Base-by-base conservation (phyloP, 805 yeast species). In the Candida ortonii region DNA sequence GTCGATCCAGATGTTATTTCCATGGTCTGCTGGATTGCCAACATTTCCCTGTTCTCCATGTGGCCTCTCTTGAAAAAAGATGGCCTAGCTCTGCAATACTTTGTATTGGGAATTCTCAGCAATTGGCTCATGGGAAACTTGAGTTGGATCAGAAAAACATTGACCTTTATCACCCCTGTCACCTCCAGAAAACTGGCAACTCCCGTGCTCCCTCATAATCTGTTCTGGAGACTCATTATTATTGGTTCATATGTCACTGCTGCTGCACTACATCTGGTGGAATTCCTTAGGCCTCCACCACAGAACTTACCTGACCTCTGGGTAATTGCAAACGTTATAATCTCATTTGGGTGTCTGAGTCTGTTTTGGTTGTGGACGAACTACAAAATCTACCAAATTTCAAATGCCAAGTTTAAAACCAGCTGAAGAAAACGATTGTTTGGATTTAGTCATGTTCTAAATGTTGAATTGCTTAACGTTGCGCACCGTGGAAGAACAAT, bases 61-160 rank as follows among this genome's bases (percentile, higher is more conserved):
- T 88, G 84, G 76, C 98, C 99, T 0, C 64, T 90, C 29, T 64
- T 93, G 45, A 76, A 78, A 47, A 79, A 78, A 43, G 97, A 93
- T 51, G 78, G 77, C 1, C 66, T 93, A 17, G 59, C 57, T 1
- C 63, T 89, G 41, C 98, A 93, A 56, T 89, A 84, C 57, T 59
- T 68, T 36, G 78, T 77, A 7, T 57, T 80, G 32, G 62, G 76
- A 14, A 54, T 78, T 2, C 53, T 86, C 48, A 79, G 85, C 53
- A 87, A 85, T 54, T 87, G 95, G 93, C 61, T 87, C 19, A 67
- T 83, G 55, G 86, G 88, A 12, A 79, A 78, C 38, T 65, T 77
- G 38, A 67, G 76, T 41, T 71, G 73, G 61, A 56, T 71, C 13
- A 67, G 79, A 7, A 74, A 73, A 42, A 62, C 48, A 13, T 28